Percentiles rank a stretch among this genome's conserved stretches.
phyloP scores from a whole-genome alignment of 75 land plant species.

The Ceratopteris richardii region DNA sequence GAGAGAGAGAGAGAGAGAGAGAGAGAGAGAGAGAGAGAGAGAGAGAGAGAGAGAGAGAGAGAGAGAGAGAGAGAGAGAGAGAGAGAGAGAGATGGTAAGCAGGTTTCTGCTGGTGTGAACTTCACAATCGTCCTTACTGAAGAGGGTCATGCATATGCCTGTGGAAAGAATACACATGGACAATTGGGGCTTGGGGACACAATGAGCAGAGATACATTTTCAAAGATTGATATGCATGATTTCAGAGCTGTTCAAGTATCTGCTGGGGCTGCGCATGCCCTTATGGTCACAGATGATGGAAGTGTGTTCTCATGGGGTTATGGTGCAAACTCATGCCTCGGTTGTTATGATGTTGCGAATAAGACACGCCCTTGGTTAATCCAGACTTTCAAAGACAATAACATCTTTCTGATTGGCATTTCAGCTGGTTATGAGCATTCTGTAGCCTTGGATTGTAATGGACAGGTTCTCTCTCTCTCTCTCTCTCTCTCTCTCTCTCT shows the following conservation, averaged over 20 bases:
- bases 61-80: too few species aligned
- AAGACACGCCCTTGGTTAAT: conserved; percentile 53
- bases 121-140: conserved; percentile 67
- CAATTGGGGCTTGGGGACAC: conserved; percentile 90
- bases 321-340: conserved; percentile 76
- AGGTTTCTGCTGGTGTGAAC: conserved; percentile 84
- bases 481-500: neutral
- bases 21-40: too few species aligned
- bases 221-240: conserved; percentile 29
- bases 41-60: too few species aligned
- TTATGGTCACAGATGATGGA: conserved; percentile 67
- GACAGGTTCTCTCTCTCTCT: conserved; percentile 38
- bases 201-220: conserved; percentile 44
- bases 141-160: conserved; percentile 67
- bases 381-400: conserved; percentile 45
- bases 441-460: conserved; percentile 78
- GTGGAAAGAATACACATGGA: conserved; percentile 76
- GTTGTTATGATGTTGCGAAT: conserved; percentile 82
- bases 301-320: conserved; percentile 74
- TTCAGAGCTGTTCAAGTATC: conserved; percentile 53
- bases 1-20: too few species aligned
- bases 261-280: conserved; percentile 61
- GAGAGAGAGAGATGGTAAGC: neutral
- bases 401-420: conserved; percentile 52
- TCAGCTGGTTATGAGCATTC: conserved; percentile 95